Base-by-base conservation (phyloP, 2,329 filamentous ascomycete species). In the Calonectria ilicicola region DNA sequence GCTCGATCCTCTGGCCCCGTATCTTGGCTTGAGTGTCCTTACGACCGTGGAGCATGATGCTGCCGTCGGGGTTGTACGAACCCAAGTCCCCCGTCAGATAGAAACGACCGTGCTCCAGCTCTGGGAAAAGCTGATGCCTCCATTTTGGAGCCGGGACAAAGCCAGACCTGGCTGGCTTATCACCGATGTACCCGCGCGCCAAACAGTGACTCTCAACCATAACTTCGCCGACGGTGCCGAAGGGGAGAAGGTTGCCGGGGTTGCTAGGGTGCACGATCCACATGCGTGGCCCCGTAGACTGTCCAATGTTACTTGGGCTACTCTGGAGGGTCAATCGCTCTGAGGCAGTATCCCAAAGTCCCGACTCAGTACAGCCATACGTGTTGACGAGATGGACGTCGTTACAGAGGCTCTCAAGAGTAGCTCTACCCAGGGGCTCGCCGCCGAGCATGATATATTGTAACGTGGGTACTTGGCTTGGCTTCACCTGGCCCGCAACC, bases 241-340 rank as follows among this genome's bases (percentile, higher is more conserved):
- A 72, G 12, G 67, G 70, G 5, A 72, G 40, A 14, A 70, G 51
- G 35, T 60, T 70, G 14, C 23, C 47, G 58, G 64, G 70, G 62
- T 72, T 72, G 40, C 65, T 44, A 17, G 70, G 70, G 38, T 72
- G 70, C 15, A 72, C 70, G 44, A 72, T 70, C 70, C 67, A 72
- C 15, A 63, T 70, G 9, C 67, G 70, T 19, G 67, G 62, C 19
- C 70, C 67, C 10, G 70, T 72, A 21, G 70, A 66, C 23, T 32
- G 60, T 8, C 70, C 67, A 69, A 69, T 40, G 60, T 69, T 64
- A 15, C 44, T 53, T 17, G 56, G 67, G 44, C 47, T 69, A 46
- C 67, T 69, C 12, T 69, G 15, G 7, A 69, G 35, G 40, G 35
- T 26, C 46, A 69, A 51, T 27, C 44, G 49, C 35, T 56, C 46